Evolutionary conservation across 768 basidiomycete genomes (phyloP).

Genomic region (Chalciporus pseudorubinellus): DNA sequence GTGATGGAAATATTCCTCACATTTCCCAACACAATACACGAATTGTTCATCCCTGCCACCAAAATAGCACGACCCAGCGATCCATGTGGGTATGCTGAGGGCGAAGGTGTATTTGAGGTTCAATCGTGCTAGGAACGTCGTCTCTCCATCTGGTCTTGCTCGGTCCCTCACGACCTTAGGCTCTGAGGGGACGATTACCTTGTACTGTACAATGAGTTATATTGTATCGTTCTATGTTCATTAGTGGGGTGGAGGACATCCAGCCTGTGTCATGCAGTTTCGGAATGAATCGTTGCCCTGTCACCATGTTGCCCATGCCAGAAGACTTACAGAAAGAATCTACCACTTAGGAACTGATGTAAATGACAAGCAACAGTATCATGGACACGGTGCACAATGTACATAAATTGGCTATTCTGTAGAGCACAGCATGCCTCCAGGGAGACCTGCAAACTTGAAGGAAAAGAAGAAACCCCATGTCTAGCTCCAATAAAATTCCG

Average conservation of each 20-base stretch:
- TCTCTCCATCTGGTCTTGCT: slow-evolving; percentile 31
- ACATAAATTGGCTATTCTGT: slow-evolving; percentile 28
- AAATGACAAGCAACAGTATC: slow-evolving; percentile 21
- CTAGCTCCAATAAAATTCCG: slow-evolving; percentile 15
- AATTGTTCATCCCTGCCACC: slow-evolving; percentile 76
- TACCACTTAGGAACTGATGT: slow-evolving; percentile 13
- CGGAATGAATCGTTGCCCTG: too few species aligned
- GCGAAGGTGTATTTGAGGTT: slow-evolving; percentile 61
- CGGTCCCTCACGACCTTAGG: slow-evolving; percentile 55
- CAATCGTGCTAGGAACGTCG: slow-evolving; percentile 20
- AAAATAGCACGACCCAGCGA: slow-evolving; percentile 79
- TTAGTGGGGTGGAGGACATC: too few species aligned
- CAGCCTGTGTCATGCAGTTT: too few species aligned
- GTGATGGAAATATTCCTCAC: slow-evolving; percentile 32
- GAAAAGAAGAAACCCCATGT: neutral
- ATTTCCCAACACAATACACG: slow-evolving; percentile 78
- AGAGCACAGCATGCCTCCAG: slow-evolving; percentile 10
- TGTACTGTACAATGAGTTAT: too few species aligned
- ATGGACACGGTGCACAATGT: slow-evolving; percentile 16
- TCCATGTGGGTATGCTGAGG: slow-evolving; percentile 61
- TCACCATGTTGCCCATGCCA: neutral
- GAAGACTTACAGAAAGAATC: slow-evolving; percentile 3
- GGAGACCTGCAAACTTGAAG: slow-evolving; percentile 16
- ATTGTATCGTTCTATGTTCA: too few species aligned
- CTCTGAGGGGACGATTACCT: too few species aligned